These are phyloP conservation scores for Scenedesmus sp. DNA, from an alignment of 163 green algal species.

Conservation along the genomic window DNA sequence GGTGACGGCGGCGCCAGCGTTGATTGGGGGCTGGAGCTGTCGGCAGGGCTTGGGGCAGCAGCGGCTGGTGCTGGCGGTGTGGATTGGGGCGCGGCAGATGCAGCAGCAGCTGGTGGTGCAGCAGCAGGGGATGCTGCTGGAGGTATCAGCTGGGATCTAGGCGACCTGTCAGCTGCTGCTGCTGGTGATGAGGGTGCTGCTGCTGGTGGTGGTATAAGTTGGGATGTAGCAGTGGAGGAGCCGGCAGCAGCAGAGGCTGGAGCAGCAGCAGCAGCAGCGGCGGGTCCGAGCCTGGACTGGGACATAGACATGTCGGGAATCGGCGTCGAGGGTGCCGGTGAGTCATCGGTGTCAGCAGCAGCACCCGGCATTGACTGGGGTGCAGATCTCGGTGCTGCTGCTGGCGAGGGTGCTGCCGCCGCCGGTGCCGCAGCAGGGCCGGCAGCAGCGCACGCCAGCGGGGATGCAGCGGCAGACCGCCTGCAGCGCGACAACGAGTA, in stretches of 20 bases:
- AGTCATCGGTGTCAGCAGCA: not conserved
- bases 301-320: slow-evolving; percentile 50
- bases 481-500: slow-evolving; percentile 72
- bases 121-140: not conserved
- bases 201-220: slow-evolving; percentile 47
- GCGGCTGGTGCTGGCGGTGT: slow-evolving; percentile 23
- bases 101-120: slow-evolving; percentile 2
- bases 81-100: slow-evolving; percentile 10
- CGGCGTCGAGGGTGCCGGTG: slow-evolving; percentile 18
- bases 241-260: not conserved
- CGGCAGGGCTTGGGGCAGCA: not conserved
- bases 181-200: not conserved
- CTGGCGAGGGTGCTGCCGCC: not conserved
- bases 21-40: slow-evolving; percentile 11
- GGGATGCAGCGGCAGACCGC: slow-evolving; percentile 51
- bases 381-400: slow-evolving; percentile 26
- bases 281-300: slow-evolving; percentile 37
- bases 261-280: slow-evolving; percentile 24
- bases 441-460: not conserved
- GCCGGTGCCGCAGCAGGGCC: not conserved
- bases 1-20: not conserved
- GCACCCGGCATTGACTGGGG: slow-evolving; percentile 59
- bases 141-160: slow-evolving; percentile 50
- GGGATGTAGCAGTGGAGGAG: slow-evolving; percentile 45
- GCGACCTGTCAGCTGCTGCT: slow-evolving; percentile 31